A percentile compares a stretch with the other conserved stretches of the same genome.
Conservation (phyloP, 768 basidiomycete genomes). For the Suillus decipiens region DNA sequence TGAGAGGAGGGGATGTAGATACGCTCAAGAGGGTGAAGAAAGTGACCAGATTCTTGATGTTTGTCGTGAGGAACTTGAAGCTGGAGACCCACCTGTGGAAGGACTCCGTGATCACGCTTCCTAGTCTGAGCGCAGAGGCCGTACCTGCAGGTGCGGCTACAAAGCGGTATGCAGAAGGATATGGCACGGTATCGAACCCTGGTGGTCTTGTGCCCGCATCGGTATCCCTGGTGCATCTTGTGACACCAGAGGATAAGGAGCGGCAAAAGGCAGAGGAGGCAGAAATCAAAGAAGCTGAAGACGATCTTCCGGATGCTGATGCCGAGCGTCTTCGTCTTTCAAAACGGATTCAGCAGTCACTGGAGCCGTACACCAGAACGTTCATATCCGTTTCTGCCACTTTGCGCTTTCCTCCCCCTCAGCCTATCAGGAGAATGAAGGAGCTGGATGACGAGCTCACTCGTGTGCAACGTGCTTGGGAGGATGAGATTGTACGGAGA, state of each 20-base stretch:
- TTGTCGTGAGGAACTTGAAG: conserved; percentile 91
- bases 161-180: conserved; percentile 26
- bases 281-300: conserved; percentile 36
- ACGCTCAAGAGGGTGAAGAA: conserved; percentile 86
- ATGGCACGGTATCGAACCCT: conserved; percentile 17
- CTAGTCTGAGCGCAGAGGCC: conserved; percentile 65
- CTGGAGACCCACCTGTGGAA: conserved; percentile 95
- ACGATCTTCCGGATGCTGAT: conserved; percentile 67
- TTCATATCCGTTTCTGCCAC: conserved; percentile 95
- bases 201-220: conserved; percentile 22
- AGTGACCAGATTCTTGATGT: conserved; percentile 88
- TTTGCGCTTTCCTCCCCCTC: conserved; percentile 88
- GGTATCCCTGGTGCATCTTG: conserved; percentile 27
- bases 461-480: conserved; percentile 73
- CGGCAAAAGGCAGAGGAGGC: conserved; percentile 14
- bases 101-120: conserved; percentile 78
- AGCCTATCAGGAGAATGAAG: conserved; percentile 85
- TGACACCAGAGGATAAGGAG: conserved; percentile 20
- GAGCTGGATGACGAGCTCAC: conserved; percentile 81
- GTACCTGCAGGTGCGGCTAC: conserved; percentile 43
- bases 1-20: conserved; percentile 84
- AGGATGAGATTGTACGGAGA: conserved; percentile 79
- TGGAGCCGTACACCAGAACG: conserved; percentile 82
- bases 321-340: conserved; percentile 70
- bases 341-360: conserved; percentile 73